A percentile compares a stretch with the other conserved stretches of the same genome.
These are phyloP conservation scores for Fonsecaea nubica DNA, from an alignment of 2,329 filamentous ascomycete genomes.

Conservation along the genomic window DNA sequence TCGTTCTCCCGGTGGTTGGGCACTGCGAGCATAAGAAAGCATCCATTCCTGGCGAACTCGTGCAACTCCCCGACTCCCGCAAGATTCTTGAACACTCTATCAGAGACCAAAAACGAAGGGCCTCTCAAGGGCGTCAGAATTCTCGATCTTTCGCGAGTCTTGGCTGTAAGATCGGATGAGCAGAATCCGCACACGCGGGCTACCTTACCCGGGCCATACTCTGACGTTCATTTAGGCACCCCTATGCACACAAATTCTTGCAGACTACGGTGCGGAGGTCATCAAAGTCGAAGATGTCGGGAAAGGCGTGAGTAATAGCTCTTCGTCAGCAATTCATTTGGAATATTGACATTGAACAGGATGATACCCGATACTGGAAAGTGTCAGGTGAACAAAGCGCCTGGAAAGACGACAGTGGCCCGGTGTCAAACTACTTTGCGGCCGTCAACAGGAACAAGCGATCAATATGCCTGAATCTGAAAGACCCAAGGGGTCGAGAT, in stretches of 20 bases:
- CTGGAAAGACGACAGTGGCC: conserved; percentile 29
- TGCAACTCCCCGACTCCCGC: too few species aligned
- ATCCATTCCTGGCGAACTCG: too few species aligned
- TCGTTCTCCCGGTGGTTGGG: too few species aligned
- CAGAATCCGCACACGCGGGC: not conserved
- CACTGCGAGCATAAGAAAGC: too few species aligned
- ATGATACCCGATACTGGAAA: conserved; percentile 34
- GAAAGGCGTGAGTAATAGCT: conserved; percentile 34
- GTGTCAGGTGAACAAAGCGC: not conserved
- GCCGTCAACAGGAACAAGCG: conserved; percentile 35
- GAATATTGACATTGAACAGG: conserved; percentile 1
- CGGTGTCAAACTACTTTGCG: conserved; percentile 45
- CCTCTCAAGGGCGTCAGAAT: conserved; percentile 42
- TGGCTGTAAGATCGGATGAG: conserved; percentile 22
- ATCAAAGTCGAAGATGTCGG: conserved; percentile 41
- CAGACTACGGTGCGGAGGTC: conserved; percentile 34
- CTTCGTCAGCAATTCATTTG: too few species aligned
- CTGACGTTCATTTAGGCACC: not conserved
- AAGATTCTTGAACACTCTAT: conserved; percentile 44
- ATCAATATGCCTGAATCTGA: conserved; percentile 30
- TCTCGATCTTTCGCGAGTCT: conserved; percentile 32
- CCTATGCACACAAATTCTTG: conserved; percentile 35
- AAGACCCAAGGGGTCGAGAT: conserved; percentile 17
- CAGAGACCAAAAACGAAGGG: conserved; percentile 45
- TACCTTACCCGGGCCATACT: too few species aligned